Base-by-base conservation (phyloP, 2,329 filamentous ascomycete species). In the Cladorrhinum sp. region DNA sequence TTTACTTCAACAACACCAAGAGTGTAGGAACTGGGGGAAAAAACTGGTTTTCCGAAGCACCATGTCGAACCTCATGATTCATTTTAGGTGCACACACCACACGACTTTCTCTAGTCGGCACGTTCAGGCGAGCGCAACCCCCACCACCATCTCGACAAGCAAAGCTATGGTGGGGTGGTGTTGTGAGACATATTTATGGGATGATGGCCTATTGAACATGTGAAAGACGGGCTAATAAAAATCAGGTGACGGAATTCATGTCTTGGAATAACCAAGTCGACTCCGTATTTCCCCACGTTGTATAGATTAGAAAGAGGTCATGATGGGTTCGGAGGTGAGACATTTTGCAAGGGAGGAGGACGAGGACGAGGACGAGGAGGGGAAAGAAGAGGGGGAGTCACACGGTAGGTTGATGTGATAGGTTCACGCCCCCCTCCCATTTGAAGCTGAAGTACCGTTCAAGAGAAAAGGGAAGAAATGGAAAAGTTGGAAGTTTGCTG, bases 401-500 rank as follows among this genome's bases (percentile, higher is more conserved):
- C 53, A 24, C 18, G 39, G 21, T 49, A 49, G 3, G 28, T 18
- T 18, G n/a, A n/a, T n/a, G n/a, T 57, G 54, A 57, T 57, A 57
- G 54, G 24, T 33, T 30, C 54, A 57, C 54, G 30, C 54, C 54
- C 21, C 23, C 12, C 54, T 26, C 21, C 14, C 26, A n/a, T 55
- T 55, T 55, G 20, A n/a, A 55, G 26, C 33, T 33, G 36, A 42
- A 42, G 16, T 30, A 30, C 26, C 26, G 26, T 30, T 42, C 14
- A 8, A 12, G 3, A n/a, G 26, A 28, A 28, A 28, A 21, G 18
- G 14, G 16, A 21, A 46, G 10, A 46, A 46, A 42, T 14, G 18
- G 7, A 46, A 46, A 46, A 21, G 42, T 46, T 46, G 42, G 42
- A 46, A 20, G n/a, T 46, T 46, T 46, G 26, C n/a, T 42, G 36